Percentiles rank a stretch among this genome's conserved stretches.
Conservation (phyloP, 169 alveolate genomes). For the Cryptosporidium muris region DNA sequence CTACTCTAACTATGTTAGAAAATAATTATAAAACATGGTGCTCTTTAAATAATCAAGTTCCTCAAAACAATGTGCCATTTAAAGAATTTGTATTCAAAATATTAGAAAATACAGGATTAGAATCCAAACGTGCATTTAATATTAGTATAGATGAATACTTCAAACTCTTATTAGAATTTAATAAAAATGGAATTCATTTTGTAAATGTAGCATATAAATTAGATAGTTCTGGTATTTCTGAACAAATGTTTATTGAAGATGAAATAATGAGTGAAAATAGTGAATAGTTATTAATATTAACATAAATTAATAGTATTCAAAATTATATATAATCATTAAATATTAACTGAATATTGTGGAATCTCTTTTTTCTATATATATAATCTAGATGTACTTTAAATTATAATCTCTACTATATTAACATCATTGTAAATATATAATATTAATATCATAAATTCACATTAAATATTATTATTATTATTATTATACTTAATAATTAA, state of each 20-base stretch:
- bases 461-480: neutral
- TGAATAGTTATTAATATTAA: neutral
- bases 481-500: neutral
- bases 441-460: neutral
- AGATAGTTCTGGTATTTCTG: neutral
- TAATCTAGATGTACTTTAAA: neutral
- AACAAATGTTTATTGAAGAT: slow-evolving; percentile 10
- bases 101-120: slow-evolving; percentile 78
- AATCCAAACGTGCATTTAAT: slow-evolving; percentile 83
- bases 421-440: neutral
- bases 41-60: slow-evolving; percentile 79
- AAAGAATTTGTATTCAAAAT: slow-evolving; percentile 73
- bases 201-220: slow-evolving; percentile 17
- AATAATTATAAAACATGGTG: slow-evolving; percentile 91
- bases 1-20: slow-evolving; percentile 91
- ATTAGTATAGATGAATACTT: slow-evolving; percentile 88
- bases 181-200: slow-evolving; percentile 88
- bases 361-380: neutral
- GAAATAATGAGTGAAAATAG: neutral
- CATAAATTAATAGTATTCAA: slow-evolving; percentile 3
- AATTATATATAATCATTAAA: neutral
- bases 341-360: neutral
- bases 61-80: slow-evolving; percentile 71
- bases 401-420: neutral
- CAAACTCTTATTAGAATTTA: slow-evolving; percentile 85